phyloP scores from a whole-genome alignment of 1,284 basidiomycete species.

The Xerocomus amazonicus region DNA sequence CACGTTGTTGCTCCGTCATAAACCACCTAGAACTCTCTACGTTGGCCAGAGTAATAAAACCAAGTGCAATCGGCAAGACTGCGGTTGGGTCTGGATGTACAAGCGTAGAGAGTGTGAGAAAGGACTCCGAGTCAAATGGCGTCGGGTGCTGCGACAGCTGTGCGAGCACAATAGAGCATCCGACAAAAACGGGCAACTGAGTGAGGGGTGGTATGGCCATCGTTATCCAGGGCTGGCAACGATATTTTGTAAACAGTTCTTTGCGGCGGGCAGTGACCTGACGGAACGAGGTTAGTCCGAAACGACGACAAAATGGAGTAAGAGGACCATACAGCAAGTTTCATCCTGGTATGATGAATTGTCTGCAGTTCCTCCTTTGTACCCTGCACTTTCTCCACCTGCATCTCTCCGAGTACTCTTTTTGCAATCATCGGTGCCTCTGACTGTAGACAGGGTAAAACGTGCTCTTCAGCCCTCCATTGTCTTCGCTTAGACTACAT shows the following conservation, averaged over 20 bases:
- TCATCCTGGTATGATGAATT: constrained; percentile 47
- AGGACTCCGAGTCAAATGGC: constrained; percentile 69
- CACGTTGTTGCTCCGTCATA: constrained; percentile 51
- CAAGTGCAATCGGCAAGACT: constrained; percentile 66
- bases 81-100: constrained; percentile 69
- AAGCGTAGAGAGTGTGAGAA: constrained; percentile 69
- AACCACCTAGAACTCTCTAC: constrained; percentile 75
- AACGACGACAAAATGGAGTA: not conserved
- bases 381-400: constrained; percentile 47
- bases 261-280: constrained; percentile 57
- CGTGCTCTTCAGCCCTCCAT: constrained; percentile 62
- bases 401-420: constrained; percentile 57
- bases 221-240: constrained; percentile 56
- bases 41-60: constrained; percentile 71
- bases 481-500: constrained; percentile 60
- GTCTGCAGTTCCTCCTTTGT: constrained; percentile 51
- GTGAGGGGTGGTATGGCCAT: constrained; percentile 60
- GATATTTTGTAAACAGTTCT: constrained; percentile 55
- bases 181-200: constrained; percentile 73
- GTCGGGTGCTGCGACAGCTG: constrained; percentile 55
- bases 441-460: constrained; percentile 61
- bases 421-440: constrained; percentile 52
- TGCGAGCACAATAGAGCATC: constrained; percentile 57
- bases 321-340: constrained; percentile 37
- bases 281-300: constrained; percentile 6